Evolutionary conservation across 2,329 filamentous ascomycete species (phyloP).

Genomic region (Xylaria sp.): DNA sequence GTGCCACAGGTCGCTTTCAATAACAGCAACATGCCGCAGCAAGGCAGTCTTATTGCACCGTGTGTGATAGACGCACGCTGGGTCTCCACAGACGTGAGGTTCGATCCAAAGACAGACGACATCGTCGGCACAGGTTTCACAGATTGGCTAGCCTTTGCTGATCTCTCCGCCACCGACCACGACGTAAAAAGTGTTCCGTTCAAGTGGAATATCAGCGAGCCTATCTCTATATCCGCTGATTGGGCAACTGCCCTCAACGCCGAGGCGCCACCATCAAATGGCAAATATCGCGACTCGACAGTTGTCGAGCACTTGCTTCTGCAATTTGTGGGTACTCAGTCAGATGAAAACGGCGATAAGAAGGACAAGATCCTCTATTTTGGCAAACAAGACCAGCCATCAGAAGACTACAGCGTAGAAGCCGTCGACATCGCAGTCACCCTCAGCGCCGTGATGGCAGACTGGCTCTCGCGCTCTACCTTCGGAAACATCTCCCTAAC

Average conservation of each 20-base stretch:
- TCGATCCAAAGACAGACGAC: not conserved
- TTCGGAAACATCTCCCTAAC: conserved; percentile 5
- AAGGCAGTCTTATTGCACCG: conserved; percentile 4
- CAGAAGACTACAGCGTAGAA: not conserved
- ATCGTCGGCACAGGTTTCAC: conserved; percentile 16
- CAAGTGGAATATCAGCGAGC: conserved; percentile 11
- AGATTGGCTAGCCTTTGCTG: conserved; percentile 4
- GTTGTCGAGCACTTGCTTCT: not conserved
- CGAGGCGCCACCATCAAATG: not conserved
- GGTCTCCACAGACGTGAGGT: conserved; percentile 23
- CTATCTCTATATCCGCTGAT: conserved; percentile 14
- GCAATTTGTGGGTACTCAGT: not conserved
- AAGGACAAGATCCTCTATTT: not conserved
- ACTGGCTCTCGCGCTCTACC: conserved; percentile 26
- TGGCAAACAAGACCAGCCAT: not conserved
- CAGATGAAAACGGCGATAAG: not conserved
- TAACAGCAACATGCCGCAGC: not conserved
- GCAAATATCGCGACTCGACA: not conserved
- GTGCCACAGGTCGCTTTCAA: conserved; percentile 1
- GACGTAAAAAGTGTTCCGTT: not conserved
- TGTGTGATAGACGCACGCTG: conserved; percentile 32
- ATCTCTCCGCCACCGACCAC: not conserved
- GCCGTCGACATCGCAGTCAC: conserved; percentile 11
- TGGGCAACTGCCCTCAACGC: conserved; percentile 10
- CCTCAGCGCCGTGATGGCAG: conserved; percentile 17